Evolutionary conservation across 1,284 basidiomycete genomes (phyloP), one percentile per base, ranked within the genome.

Genomic region (Leccinum angustisporum): DNA sequence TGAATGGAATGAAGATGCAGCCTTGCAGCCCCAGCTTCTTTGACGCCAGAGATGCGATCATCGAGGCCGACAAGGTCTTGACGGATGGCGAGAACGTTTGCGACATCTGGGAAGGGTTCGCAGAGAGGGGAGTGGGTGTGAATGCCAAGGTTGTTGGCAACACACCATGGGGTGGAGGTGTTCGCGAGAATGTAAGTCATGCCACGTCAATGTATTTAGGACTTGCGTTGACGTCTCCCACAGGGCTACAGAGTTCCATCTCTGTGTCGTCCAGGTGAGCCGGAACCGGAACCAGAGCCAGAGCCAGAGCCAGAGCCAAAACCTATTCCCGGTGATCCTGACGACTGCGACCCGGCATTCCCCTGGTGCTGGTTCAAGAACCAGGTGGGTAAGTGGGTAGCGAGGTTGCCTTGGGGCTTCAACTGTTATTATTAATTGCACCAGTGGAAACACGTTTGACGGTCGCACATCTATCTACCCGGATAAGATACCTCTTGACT

Each of bases 151-250:
- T 21, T 21, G 21, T 21, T 43, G 91, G 92, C 53, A 80, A 84
- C 62, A 94, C 92, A 5, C 95, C 95, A n/a, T 97, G 95, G 96
- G 95, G 95, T 69, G 94, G 94, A 83, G 96, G 95, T 68, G 75
- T 87, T 56, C 80, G 90, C 59, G 81, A 79, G 14, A 78, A 90
- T 62, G 87, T 83, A 65, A 65, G 81, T 75, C 1, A 0, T 21
- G 2, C 3, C 27, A 8, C 1, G 4, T 36, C 11, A 16, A 4
- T 3, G 11, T 51, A 43, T n/a, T 27, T 3, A 0, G 5, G n/a
- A 9, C 16, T 34, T 3, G 5, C 2, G 10, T 18, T 68, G 5
- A 67, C 34, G 1, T 27, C 14, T 4, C 11, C 0, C 2, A 34
- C 55, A 77, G 76, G 77, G 77, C 14, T 33, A 58, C 59, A 57